A percentile compares a stretch with the other conserved stretches of the same genome.
Evolutionary conservation across 192 early-diverging fungal species (phyloP).

Genomic region (Coemansia sp.): DNA sequence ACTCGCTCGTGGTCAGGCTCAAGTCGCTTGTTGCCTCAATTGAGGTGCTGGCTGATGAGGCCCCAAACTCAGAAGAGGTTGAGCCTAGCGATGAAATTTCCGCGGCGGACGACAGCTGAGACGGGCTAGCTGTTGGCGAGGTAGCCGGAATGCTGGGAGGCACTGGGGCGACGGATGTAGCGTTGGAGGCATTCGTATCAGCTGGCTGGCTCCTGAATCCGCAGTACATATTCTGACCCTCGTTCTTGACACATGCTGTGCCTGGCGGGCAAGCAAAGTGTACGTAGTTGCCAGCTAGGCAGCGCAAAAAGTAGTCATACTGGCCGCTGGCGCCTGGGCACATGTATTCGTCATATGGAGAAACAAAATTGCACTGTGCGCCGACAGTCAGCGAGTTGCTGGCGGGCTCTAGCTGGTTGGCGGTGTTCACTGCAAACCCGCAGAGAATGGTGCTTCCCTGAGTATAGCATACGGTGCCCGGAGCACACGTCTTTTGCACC

Average conservation of each 20-base stretch:
- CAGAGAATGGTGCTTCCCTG: slow-evolving; percentile 47
- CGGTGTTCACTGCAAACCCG: slow-evolving; percentile 29
- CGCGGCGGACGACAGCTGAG: neutral
- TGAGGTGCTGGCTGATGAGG: neutral
- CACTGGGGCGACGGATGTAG: neutral
- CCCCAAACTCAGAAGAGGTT: neutral
- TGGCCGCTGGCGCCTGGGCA: slow-evolving; percentile 43
- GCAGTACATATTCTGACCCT: slow-evolving; percentile 48
- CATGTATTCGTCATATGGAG: slow-evolving; percentile 47
- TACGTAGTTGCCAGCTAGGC: slow-evolving; percentile 42
- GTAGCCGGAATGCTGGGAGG: neutral
- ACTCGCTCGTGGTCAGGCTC: neutral
- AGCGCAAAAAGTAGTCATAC: slow-evolving; percentile 42
- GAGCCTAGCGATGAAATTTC: neutral
- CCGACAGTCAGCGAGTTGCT: slow-evolving; percentile 18
- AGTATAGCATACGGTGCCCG: slow-evolving; percentile 50
- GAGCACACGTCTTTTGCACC: slow-evolving; percentile 39
- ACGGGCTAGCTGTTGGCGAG: neutral
- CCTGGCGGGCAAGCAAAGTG: slow-evolving; percentile 48
- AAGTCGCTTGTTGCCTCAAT: neutral
- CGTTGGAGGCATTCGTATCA: neutral
- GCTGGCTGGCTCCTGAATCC: slow-evolving; percentile 9
- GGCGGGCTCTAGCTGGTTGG: slow-evolving; percentile 24
- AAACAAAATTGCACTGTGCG: slow-evolving; percentile 29
- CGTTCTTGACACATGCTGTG: slow-evolving; percentile 39